Conservation (phyloP, 139 green algal genomes). For the Chloropicon primus region DNA sequence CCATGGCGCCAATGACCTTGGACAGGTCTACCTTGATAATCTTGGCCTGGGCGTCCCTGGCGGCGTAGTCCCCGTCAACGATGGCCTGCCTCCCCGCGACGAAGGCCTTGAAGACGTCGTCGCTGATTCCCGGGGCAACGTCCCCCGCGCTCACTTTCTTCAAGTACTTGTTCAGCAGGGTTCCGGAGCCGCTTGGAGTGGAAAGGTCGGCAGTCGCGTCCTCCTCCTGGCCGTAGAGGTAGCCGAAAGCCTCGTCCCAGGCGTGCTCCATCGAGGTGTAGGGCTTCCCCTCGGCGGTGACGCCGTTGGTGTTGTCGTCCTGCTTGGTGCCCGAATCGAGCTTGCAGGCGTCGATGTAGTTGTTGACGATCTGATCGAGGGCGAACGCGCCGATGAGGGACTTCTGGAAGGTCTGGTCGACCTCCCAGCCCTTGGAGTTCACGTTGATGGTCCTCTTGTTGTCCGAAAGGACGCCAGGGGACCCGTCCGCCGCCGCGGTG, state of each 20-base stretch:
- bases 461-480: not conserved
- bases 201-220: not conserved
- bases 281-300: not conserved
- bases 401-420: not conserved
- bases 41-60: not conserved
- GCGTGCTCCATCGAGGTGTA: not conserved
- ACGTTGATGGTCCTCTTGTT: not conserved
- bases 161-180: not conserved
- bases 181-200: not conserved
- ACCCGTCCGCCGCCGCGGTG: not conserved
- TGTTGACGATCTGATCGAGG: not conserved
- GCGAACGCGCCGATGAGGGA: not conserved
- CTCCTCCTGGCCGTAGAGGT: not conserved
- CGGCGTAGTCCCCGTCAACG: not conserved
- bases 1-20: not conserved
- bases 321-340: not conserved
- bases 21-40: not conserved
- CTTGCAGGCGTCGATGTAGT: not conserved
- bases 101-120: not conserved
- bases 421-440: not conserved
- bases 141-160: not conserved
- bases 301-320: not conserved
- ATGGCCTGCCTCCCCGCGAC: not conserved
- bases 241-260: not conserved
- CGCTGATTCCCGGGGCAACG: not conserved